Conservation (phyloP, 2,329 filamentous ascomycete species). For the Trichocomaceae sp. region DNA sequence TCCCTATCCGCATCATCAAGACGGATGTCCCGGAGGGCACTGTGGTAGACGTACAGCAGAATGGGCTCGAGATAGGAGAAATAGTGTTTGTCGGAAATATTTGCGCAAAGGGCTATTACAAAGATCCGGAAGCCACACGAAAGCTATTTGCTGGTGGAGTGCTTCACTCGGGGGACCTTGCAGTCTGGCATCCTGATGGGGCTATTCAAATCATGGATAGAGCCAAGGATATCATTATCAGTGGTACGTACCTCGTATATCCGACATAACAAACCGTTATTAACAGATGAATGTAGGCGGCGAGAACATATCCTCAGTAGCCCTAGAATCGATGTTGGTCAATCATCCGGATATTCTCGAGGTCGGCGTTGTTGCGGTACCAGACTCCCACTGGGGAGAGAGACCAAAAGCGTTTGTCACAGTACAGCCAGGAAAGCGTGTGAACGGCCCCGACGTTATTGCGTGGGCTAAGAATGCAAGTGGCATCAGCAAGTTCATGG, state of each 20-base stretch:
- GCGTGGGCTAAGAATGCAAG: slow-evolving; percentile 77
- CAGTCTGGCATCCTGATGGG: slow-evolving; percentile 87
- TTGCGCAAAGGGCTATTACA: slow-evolving; percentile 85
- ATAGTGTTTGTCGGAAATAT: slow-evolving; percentile 89
- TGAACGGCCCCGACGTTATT: slow-evolving; percentile 66
- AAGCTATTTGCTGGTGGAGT: slow-evolving; percentile 85
- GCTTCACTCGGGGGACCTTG: slow-evolving; percentile 83
- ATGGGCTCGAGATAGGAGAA: slow-evolving; percentile 73
- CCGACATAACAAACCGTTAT: background rate
- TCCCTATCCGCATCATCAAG: slow-evolving; percentile 77
- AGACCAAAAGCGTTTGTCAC: slow-evolving; percentile 92
- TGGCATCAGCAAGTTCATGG: slow-evolving; percentile 86
- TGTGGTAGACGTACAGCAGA: slow-evolving; percentile 59
- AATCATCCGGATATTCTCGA: slow-evolving; percentile 86
- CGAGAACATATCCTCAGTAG: slow-evolving; percentile 93
- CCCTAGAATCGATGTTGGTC: slow-evolving; percentile 81
- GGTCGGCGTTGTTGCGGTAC: slow-evolving; percentile 80
- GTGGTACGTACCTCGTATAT: slow-evolving; percentile 49
- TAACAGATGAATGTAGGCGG: slow-evolving; percentile 54
- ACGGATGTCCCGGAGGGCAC: slow-evolving; percentile 62
- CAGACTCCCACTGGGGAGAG: slow-evolving; percentile 90
- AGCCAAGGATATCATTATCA: slow-evolving; percentile 97
- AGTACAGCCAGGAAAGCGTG: slow-evolving; percentile 57
- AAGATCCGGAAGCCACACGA: slow-evolving; percentile 74
- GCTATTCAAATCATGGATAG: slow-evolving; percentile 87